Evolutionary conservation across 2,329 filamentous ascomycete genomes (phyloP).

Genomic region (Colletotrichum spaethianum): DNA sequence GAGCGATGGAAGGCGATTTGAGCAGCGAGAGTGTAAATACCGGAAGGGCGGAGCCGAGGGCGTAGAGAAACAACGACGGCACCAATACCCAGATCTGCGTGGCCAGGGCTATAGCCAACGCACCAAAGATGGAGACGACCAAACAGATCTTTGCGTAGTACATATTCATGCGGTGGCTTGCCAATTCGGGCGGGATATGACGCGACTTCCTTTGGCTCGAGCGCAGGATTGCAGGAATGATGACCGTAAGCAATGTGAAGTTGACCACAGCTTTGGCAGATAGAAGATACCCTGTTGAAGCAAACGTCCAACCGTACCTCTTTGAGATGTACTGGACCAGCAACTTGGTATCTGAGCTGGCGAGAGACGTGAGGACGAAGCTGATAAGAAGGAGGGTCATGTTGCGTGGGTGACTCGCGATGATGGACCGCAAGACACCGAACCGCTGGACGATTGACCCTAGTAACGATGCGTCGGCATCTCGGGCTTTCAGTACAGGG

Average conservation of each 20-base stretch:
- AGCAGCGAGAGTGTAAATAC: slow-evolving; percentile 65
- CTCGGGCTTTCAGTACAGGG: slow-evolving; percentile 54
- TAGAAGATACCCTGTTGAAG: slow-evolving; percentile 62
- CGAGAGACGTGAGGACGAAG: slow-evolving; percentile 64
- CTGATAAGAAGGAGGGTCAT: slow-evolving; percentile 58
- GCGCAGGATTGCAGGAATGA: slow-evolving; percentile 57
- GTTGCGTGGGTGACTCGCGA: slow-evolving; percentile 57
- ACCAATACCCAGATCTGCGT: slow-evolving; percentile 56
- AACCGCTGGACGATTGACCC: slow-evolving; percentile 43
- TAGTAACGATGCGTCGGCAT: slow-evolving; percentile 30
- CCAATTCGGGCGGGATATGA: slow-evolving; percentile 40
- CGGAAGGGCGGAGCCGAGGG: slow-evolving; percentile 63
- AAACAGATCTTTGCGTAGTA: slow-evolving; percentile 55
- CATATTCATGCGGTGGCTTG: slow-evolving; percentile 51
- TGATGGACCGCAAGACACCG: slow-evolving; percentile 49
- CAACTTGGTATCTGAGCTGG: slow-evolving; percentile 66
- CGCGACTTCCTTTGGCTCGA: slow-evolving; percentile 16
- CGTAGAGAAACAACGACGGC: slow-evolving; percentile 61
- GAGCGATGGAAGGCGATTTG: slow-evolving; percentile 57
- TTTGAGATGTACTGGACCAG: slow-evolving; percentile 66
- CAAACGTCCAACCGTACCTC: slow-evolving; percentile 62
- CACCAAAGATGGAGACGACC: slow-evolving; percentile 53
- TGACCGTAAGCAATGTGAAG: slow-evolving; percentile 58
- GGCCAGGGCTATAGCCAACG: slow-evolving; percentile 58
- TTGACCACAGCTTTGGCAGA: slow-evolving; percentile 65